Evolutionary conservation across 2,329 filamentous ascomycete species (phyloP), one percentile per base, ranked within the genome.

Genomic region (Zasmidium citrigriseum): DNA sequence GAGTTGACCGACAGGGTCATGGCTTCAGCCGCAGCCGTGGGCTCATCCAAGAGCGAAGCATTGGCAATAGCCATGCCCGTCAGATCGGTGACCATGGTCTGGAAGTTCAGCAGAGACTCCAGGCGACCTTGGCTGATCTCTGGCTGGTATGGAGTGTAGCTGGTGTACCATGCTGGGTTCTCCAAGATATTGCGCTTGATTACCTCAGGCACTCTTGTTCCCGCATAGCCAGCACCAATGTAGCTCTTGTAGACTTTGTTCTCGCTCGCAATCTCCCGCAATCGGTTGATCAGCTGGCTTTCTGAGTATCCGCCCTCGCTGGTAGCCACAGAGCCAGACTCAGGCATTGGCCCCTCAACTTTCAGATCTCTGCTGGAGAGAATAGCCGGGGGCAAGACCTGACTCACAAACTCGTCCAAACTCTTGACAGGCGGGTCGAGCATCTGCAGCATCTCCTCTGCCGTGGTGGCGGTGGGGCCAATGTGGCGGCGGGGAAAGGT

Each of bases 151-250:
- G 93, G 93, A 0, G 93, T 97, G 76, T 98, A 97, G 78, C 92
- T 96, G 44, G 93, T 98, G 75, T 98, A 98, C 93, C 93, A 98
- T 10, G 88, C 92, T 4, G 93, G 93, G 73, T 89, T 93, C 81
- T 98, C 92, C 58, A 98, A 80, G 3, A 98, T 83, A 73, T 97
- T 97, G 66, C 93, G 84, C 81, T 95, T 91, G 74, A 98, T 96
- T 57, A 97, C 93, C 56, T 91, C 85, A 3, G 93, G 93, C 0
- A 90, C 89, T 66, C 89, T 84, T n/a, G 91, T 93, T 34, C 86
- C 88, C 65, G 93, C 91, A 81, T 97, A 98, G 58, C 93, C 93
- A 58, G 85, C 86, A 3, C 93, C 93, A 65, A 96, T 93, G 71
- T 93, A 89, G 70, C 86, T 87, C 64, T 82, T 80, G 54, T 82